Conservation (phyloP, 2,329 filamentous ascomycete species). For the Penicillium sp. region DNA sequence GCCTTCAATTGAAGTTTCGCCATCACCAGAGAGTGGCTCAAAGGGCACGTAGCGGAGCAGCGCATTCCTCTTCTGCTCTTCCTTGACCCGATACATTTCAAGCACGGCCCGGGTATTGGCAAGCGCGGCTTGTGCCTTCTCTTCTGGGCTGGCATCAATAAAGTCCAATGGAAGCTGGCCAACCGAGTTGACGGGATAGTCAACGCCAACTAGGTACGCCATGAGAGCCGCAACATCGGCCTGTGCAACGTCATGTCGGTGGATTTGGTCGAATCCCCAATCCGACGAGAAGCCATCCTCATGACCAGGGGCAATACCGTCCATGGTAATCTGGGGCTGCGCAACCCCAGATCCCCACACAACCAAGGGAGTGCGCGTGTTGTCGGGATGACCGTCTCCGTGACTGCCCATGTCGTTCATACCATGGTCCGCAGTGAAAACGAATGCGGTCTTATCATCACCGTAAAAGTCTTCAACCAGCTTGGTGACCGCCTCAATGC, state of each 20-base stretch:
- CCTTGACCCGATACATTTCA: constrained; percentile 96
- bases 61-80: constrained; percentile 74
- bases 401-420: constrained; percentile 99
- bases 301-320: constrained; percentile 71
- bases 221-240: constrained; percentile 94
- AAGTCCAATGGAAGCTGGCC: constrained; percentile 87
- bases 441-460: constrained; percentile 83
- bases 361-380: constrained; percentile 90
- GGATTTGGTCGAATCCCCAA: constrained; percentile 79
- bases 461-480: constrained; percentile 83
- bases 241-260: constrained; percentile 87
- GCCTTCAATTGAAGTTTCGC: constrained; percentile 61
- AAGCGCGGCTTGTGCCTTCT: constrained; percentile 82
- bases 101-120: constrained; percentile 84
- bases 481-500: constrained; percentile 79
- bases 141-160: constrained; percentile 67
- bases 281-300: constrained; percentile 84
- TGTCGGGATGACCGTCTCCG: constrained; percentile 95
- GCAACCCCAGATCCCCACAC: constrained; percentile 92
- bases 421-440: constrained; percentile 97
- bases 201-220: constrained; percentile 84
- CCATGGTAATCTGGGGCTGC: constrained; percentile 62
- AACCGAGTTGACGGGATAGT: constrained; percentile 95
- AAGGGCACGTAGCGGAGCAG: constrained; percentile 80
- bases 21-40: constrained; percentile 64